Conservation (phyloP, 345 rosid species). For the Aurinia saxatilis region DNA sequence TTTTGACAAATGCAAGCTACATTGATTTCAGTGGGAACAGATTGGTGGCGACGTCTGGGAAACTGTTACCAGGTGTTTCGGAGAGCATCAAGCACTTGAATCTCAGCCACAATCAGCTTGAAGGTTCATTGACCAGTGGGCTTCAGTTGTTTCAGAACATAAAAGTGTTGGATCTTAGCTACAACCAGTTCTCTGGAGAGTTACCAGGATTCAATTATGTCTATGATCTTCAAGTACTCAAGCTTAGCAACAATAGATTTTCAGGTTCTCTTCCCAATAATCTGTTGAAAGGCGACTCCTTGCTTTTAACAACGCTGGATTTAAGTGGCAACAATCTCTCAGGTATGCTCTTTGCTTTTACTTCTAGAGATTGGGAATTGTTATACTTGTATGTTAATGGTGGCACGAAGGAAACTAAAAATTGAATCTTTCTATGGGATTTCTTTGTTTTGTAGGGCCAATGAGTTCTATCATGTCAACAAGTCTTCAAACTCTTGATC, state of each 20-base stretch:
- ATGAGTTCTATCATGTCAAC: conserved; percentile 77
- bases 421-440: neutral
- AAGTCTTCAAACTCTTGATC: conserved; percentile 55
- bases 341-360: conserved; percentile 38
- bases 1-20: conserved; percentile 67
- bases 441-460: conserved; percentile 53
- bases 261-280: conserved; percentile 81
- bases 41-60: conserved; percentile 52
- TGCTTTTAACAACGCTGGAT: conserved; percentile 68
- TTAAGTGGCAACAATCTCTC: conserved; percentile 92
- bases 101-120: conserved; percentile 81
- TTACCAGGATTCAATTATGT: conserved; percentile 86
- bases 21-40: conserved; percentile 75
- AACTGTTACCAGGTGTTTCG: conserved; percentile 71
- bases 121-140: conserved; percentile 71
- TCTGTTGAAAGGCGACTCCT: conserved; percentile 83
- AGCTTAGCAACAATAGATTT: conserved; percentile 80
- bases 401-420: neutral
- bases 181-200: conserved; percentile 85
- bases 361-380: neutral
- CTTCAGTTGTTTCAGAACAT: conserved; percentile 63
- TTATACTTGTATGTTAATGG: neutral
- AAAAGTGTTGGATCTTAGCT: conserved; percentile 85
- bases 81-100: conserved; percentile 67
- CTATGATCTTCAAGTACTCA: conserved; percentile 87